Evolutionary conservation across 352 stramenopile genomes (phyloP).

Genomic region (Phytopythium helicoides): DNA sequence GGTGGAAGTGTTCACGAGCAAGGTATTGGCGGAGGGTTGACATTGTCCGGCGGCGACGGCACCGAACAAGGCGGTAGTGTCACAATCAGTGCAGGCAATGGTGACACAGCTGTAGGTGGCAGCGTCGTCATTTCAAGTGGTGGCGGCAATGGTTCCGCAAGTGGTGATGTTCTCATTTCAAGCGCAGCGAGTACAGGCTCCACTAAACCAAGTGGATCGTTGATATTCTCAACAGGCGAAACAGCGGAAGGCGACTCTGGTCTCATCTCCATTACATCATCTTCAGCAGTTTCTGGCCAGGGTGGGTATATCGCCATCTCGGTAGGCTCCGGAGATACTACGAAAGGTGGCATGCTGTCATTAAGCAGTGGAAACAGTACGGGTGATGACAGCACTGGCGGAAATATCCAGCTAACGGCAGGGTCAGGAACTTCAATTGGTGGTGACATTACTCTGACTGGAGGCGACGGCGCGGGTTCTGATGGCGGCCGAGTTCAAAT

Average conservation of each 20-base stretch:
- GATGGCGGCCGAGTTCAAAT: background rate
- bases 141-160: constrained; percentile 14
- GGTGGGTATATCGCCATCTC: constrained; percentile 24
- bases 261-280: constrained; percentile 21
- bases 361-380: constrained; percentile 26
- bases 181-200: constrained; percentile 12
- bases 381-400: constrained; percentile 10
- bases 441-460: constrained; percentile 1
- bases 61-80: constrained; percentile 2
- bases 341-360: constrained; percentile 6
- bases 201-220: constrained; percentile 14
- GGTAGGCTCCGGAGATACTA: constrained; percentile 16
- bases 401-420: constrained; percentile 11
- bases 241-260: constrained; percentile 23
- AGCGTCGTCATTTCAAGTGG: constrained; percentile 25
- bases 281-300: constrained; percentile 12
- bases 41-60: background rate
- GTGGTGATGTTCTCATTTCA: constrained; percentile 22
- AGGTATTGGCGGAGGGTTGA: background rate
- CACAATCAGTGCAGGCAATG: constrained; percentile 13
- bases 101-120: constrained; percentile 17
- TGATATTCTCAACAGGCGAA: constrained; percentile 20
- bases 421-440: constrained; percentile 5
- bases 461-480: background rate
- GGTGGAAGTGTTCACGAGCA: background rate